phyloP scores from a whole-genome alignment of 768 basidiomycete species.

The Gelatoporia subvermispora region DNA sequence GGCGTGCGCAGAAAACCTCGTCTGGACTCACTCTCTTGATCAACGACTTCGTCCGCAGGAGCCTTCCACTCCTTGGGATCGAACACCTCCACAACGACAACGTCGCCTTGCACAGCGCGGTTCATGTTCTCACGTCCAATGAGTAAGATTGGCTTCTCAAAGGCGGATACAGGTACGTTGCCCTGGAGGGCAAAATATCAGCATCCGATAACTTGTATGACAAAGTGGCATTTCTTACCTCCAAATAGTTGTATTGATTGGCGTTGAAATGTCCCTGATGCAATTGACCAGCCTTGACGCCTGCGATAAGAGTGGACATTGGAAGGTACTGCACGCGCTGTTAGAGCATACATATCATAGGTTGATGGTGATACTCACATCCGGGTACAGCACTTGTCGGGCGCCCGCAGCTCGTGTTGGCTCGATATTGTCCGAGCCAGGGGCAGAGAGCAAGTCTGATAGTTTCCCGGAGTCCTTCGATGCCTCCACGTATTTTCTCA shows the following conservation, averaged over 20 bases:
- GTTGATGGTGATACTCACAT: constrained; percentile 39
- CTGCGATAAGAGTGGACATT: constrained; percentile 64
- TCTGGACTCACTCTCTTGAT: constrained; percentile 70
- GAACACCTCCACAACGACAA: constrained; percentile 88
- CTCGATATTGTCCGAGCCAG: constrained; percentile 58
- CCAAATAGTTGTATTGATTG: constrained; percentile 93
- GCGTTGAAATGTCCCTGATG: constrained; percentile 95
- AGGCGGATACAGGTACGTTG: constrained; percentile 68
- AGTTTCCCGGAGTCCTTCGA: constrained; percentile 61
- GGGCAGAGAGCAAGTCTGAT: constrained; percentile 75
- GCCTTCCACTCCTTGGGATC: constrained; percentile 88
- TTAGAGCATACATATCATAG: background rate
- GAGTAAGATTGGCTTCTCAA: constrained; percentile 75
- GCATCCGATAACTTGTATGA: background rate
- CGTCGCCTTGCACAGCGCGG: constrained; percentile 87
- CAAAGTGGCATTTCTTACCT: constrained; percentile 44
- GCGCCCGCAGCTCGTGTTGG: constrained; percentile 52
- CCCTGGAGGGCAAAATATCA: constrained; percentile 44
- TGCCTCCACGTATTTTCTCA: constrained; percentile 77
- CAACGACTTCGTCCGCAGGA: constrained; percentile 87
- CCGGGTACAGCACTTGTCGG: constrained; percentile 64
- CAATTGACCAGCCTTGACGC: constrained; percentile 77
- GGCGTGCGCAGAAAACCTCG: background rate
- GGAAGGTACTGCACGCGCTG: constrained; percentile 64
- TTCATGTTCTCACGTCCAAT: constrained; percentile 94